phyloP scores from a whole-genome alignment of 2,329 filamentous ascomycete genomes.

The Botrytis paeoniae region DNA sequence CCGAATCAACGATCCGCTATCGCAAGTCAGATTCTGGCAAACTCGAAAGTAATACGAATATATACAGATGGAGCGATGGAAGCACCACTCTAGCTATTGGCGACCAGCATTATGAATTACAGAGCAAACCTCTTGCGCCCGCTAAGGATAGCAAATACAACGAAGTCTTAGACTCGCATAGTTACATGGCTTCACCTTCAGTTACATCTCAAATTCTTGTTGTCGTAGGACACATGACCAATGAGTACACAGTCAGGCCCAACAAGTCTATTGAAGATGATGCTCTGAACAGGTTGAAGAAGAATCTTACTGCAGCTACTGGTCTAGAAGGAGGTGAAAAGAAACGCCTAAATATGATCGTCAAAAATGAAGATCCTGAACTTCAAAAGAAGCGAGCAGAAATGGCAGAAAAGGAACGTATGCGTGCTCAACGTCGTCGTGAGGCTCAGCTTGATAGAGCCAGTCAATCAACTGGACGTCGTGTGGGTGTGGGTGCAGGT shows the following conservation, averaged over 20 bases:
- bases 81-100: constrained; percentile 74
- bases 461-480: constrained; percentile 40
- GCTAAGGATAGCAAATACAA: constrained; percentile 54
- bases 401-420: constrained; percentile 68
- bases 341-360: constrained; percentile 63
- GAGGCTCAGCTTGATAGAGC: constrained; percentile 64
- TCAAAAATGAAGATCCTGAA: constrained; percentile 71
- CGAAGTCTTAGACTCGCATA: constrained; percentile 68
- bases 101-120: constrained; percentile 71
- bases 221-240: constrained; percentile 72
- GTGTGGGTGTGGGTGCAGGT: constrained; percentile 49
- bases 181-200: constrained; percentile 72
- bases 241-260: constrained; percentile 66
- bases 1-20: constrained; percentile 67
- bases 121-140: constrained; percentile 67
- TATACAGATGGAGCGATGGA: constrained; percentile 77
- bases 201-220: constrained; percentile 65
- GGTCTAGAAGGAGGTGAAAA: constrained; percentile 52
- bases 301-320: constrained; percentile 62
- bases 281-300: constrained; percentile 65
- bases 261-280: constrained; percentile 68
- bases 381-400: constrained; percentile 72
- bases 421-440: constrained; percentile 61
- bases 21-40: constrained; percentile 61
- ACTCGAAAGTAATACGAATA: constrained; percentile 70